A percentile compares a stretch with the other conserved stretches of the same genome.
phyloP scores from a whole-genome alignment of 2,329 filamentous ascomycete species.

The Pseudogymnoascus sp. region DNA sequence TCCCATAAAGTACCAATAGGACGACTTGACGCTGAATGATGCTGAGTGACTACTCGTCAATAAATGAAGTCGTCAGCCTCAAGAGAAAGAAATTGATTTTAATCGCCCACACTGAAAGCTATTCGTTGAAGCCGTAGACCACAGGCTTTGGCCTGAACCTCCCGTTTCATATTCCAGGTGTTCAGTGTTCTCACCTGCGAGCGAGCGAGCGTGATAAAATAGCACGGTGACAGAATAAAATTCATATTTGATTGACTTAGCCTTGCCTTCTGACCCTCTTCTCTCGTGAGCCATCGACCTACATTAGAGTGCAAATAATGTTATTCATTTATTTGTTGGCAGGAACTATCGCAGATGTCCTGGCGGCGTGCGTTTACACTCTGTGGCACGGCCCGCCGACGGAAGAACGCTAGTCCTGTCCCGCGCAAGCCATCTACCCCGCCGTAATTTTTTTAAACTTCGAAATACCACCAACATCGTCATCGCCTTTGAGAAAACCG shows the following conservation, averaged over 20 bases:
- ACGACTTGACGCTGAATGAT: neutral
- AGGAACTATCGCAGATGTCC: neutral
- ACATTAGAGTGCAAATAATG: neutral
- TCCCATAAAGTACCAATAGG: neutral
- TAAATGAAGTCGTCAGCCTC: neutral
- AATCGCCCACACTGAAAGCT: neutral
- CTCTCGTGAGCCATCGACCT: neutral
- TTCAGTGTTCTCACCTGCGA: neutral
- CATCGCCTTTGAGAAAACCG: neutral
- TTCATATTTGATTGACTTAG: neutral
- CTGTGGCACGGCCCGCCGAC: neutral
- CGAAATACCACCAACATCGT: neutral
- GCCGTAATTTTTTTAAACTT: neutral
- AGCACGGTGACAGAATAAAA: neutral
- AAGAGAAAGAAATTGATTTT: neutral
- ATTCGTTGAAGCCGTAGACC: neutral
- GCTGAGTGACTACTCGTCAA: neutral
- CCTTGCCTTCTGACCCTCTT: neutral
- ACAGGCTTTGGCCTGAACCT: neutral
- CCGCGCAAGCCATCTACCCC: neutral
- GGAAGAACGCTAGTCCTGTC: conserved; percentile 4
- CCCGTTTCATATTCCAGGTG: neutral
- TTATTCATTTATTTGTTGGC: neutral
- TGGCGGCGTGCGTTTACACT: neutral
- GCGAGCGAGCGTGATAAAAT: neutral